Base-by-base conservation (phyloP, 768 basidiomycete species). In the Rhodotorula babjevae region DNA sequence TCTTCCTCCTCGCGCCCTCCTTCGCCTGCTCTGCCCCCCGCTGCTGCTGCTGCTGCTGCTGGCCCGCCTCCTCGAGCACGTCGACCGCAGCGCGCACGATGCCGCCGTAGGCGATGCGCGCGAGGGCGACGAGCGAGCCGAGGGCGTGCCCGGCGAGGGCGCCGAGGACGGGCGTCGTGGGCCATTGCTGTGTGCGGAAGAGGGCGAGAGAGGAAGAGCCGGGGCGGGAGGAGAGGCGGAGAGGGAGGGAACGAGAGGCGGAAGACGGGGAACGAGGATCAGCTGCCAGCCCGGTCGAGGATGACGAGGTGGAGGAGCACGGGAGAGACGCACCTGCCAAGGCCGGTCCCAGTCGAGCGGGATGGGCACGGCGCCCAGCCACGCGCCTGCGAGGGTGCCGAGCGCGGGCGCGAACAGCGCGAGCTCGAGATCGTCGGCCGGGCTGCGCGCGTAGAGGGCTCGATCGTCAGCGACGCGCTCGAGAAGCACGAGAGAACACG, bases 341-440 rank as follows among this genome's bases (percentile, higher is more conserved):
- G 94, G 92, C 50, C 92, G 86, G 79, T 93, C 93, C 95, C 95
- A 98, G 81, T 98, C 95, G 27, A 98, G 86, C 0, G 92, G 90
- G 59, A 93, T 88, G 4, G 92, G 91, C 59, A 94, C 84, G 18
- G 86, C 87, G 25, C 93, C 93, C 23, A 85, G 49, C 94, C 93
- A 96, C 57, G 86, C 84, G 11, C 94, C 95, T 29, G 88, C 42
- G 56, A 90, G 74, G 0, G 90, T 83, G 53, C 91, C 91, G 36
- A 89, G 78, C 19, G 86, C 85, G 25, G 95, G 91, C 77, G 91
- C 93, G 27, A 94, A 85, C 31, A 95, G 80, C 80, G 87, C 87
- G 64, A 89, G 84, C 80, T 97, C 95, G 40, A 90, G 78, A 7
- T 88, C 84, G n/a, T 86, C 88, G 73, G 78, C 69, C 21, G 80